phyloP scores from a whole-genome alignment of 176 grass and related monocot genomes.

The Oryza meridionalis region DNA sequence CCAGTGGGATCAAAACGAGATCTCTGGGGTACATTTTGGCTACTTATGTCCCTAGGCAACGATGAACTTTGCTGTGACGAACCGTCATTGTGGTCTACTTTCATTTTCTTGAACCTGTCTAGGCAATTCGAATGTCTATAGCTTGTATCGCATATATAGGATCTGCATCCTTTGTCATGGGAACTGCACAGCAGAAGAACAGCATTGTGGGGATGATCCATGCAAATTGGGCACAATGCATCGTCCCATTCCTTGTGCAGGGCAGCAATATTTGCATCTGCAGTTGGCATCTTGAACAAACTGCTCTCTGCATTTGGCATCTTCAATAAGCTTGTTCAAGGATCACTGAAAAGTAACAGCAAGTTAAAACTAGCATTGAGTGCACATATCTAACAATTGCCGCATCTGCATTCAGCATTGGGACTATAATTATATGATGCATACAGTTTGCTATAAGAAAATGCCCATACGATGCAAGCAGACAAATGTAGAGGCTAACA shows the following conservation, averaged over 20 bases:
- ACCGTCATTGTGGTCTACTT: slow-evolving; percentile 37
- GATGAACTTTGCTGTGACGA: slow-evolving; percentile 47
- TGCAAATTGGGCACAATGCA: slow-evolving; percentile 72
- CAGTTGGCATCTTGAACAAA: slow-evolving; percentile 40
- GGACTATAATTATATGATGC: not conserved
- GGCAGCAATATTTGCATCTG: slow-evolving; percentile 43
- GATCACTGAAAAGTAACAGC: slow-evolving; percentile 11
- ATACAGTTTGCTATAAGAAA: not conserved
- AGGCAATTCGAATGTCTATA: slow-evolving; percentile 86
- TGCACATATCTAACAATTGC: not conserved
- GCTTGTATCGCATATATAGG: slow-evolving; percentile 84
- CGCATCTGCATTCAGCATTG: slow-evolving; percentile 10
- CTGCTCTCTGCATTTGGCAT: slow-evolving; percentile 43
- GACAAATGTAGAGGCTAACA: not conserved
- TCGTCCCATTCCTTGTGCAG: slow-evolving; percentile 74
- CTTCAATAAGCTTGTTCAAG: slow-evolving; percentile 35
- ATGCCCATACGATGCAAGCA: slow-evolving; percentile 19
- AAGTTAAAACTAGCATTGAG: slow-evolving; percentile 21
- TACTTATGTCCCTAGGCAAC: slow-evolving; percentile 32
- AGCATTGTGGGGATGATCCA: slow-evolving; percentile 91
- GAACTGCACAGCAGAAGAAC: slow-evolving; percentile 68
- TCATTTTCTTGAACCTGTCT: slow-evolving; percentile 72
- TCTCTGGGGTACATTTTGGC: slow-evolving; percentile 37
- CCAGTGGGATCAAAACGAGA: slow-evolving; percentile 30
- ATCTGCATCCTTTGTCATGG: slow-evolving; percentile 70